phyloP scores from a whole-genome alignment of 371 early-diverging fungal genomes.

The Mucor mucedo region DNA sequence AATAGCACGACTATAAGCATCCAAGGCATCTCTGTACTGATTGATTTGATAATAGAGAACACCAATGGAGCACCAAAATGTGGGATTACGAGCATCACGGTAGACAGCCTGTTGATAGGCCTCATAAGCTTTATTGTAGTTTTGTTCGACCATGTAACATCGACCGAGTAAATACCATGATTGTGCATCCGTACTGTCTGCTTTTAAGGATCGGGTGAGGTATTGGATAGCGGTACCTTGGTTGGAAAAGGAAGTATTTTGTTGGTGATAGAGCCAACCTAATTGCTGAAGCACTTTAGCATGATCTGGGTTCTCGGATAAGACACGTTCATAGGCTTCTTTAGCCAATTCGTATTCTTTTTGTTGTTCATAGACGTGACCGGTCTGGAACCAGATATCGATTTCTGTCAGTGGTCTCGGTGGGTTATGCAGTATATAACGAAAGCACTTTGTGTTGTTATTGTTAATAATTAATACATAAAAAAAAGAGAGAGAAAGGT shows the following conservation, averaged over 20 bases:
- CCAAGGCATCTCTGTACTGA: constrained; percentile 95
- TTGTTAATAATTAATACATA: not conserved
- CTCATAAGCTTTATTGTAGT: constrained; percentile 95
- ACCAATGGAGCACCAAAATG: constrained; percentile 99
- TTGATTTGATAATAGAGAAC: constrained; percentile 96
- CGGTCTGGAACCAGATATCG: constrained; percentile 98
- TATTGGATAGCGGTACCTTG: constrained; percentile 85
- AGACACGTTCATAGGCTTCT: constrained; percentile 92
- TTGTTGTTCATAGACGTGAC: constrained; percentile 95
- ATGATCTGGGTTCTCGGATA: constrained; percentile 89
- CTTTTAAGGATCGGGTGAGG: constrained; percentile 83
- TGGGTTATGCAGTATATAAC: constrained; percentile 87
- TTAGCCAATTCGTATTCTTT: constrained; percentile 88
- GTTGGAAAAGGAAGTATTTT: constrained; percentile 77
- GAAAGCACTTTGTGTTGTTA: constrained; percentile 93
- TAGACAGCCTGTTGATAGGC: constrained; percentile 98
- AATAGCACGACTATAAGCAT: constrained; percentile 96
- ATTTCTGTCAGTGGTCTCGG: constrained; percentile 93
- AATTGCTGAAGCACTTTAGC: constrained; percentile 96
- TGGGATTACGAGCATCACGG: constrained; percentile 93
- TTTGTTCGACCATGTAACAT: constrained; percentile 95
- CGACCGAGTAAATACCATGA: constrained; percentile 96
- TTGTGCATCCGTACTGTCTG: constrained; percentile 91
- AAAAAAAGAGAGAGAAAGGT: constrained; percentile 8
- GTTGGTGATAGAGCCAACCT: constrained; percentile 95